Evolutionary conservation across 257 asterid genomes (phyloP), one percentile per base, ranked within the genome.

Genomic region (Handroanthus guayacan): DNA sequence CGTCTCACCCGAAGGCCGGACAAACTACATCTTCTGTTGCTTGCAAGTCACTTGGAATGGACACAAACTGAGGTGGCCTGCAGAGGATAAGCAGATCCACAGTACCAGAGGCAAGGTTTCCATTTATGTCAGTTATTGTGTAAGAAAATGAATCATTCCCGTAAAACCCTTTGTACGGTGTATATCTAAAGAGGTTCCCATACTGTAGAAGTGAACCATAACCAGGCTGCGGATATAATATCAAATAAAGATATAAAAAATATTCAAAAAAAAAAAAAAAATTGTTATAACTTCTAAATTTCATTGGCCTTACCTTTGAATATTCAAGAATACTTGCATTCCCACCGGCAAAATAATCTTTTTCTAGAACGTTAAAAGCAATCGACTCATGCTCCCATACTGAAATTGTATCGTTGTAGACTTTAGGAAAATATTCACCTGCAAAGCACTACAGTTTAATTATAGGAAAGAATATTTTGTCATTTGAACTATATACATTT

Each of bases 351-450:
- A 86, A 85, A 75, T 82, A 91, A 80, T 92, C 99, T 13, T 95
- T 95, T 12, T 80, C 83, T 20, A 91, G 62, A 70, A 83, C 88
- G 75, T 92, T 75, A 67, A 95, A 88, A 67, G 88, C 92, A 55
- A 83, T 71, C 17, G 98, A 91, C 80, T 95, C 99, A 66, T 91
- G 96, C 89, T 92, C 98, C 99, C 98, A 95, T 25, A 92, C 90
- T 3, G 85, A 76, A 17, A 91, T 70, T 1, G 85, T 82, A 71
- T 95, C 97, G 25, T 89, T 78, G 72, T 69, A 70, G 51, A 78
- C 92, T 81, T 72, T 78, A 36, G 99, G 98, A 72, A 95, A 95
- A 84, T 95, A 89, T 69, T 91, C 97, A 75, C 85, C 98, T 94
- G 79, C 56, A 78, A 73, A 6, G 55, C 5, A 78, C 64, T 25